A percentile compares a stretch with the other conserved stretches of the same genome.
phyloP scores from a whole-genome alignment of 2,329 filamentous ascomycete genomes.

The Colletotrichum kahawae region DNA sequence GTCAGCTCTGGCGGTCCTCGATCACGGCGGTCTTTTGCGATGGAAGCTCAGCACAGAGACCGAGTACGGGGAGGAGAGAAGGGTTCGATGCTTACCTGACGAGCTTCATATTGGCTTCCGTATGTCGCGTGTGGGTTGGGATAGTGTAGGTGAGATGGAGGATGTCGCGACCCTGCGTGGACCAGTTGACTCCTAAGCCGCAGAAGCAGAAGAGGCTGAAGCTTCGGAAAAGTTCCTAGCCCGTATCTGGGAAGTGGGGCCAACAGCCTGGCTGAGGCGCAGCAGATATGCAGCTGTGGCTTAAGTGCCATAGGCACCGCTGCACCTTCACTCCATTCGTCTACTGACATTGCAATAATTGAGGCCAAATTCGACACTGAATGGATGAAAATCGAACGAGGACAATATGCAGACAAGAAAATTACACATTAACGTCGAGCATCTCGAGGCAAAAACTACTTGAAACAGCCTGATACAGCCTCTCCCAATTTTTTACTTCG shows the following conservation, averaged over 20 bases:
- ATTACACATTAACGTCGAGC: background rate
- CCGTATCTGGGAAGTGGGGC: slow-evolving; percentile 19
- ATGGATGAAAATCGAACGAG: background rate
- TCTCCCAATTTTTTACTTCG: background rate
- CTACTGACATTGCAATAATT: background rate
- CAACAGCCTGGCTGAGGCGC: background rate
- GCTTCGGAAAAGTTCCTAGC: slow-evolving; percentile 19
- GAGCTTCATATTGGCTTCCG: slow-evolving; percentile 81
- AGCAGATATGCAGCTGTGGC: background rate
- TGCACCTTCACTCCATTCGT: background rate
- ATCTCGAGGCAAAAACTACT: background rate
- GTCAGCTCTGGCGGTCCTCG: slow-evolving; percentile 31
- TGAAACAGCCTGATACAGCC: background rate
- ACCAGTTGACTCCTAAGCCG: background rate
- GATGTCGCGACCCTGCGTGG: background rate
- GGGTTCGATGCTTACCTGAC: slow-evolving; percentile 73
- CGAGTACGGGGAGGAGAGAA: slow-evolving; percentile 31
- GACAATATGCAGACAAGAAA: background rate
- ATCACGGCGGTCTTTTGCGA: background rate
- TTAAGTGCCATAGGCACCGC: background rate
- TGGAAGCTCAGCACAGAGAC: slow-evolving; percentile 12
- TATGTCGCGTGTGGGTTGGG: background rate
- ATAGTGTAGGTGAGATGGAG: background rate
- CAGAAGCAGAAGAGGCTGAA: slow-evolving; percentile 9
- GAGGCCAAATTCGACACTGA: background rate